Evolutionary conservation across 2,329 filamentous ascomycete species (phyloP).

Genomic region (Helotiales sp.): DNA sequence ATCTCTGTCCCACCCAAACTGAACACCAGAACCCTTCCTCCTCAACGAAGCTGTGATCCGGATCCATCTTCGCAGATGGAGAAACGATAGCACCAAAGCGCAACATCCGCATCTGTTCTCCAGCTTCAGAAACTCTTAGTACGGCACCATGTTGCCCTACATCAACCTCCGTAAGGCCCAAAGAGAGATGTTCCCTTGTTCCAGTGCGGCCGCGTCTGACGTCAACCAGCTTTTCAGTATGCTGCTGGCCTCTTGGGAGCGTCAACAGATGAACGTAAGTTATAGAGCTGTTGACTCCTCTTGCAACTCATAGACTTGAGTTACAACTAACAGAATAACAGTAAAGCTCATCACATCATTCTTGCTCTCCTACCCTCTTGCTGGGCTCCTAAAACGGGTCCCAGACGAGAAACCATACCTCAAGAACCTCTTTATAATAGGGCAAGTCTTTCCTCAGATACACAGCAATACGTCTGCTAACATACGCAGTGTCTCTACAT

Average conservation of each 20-base stretch:
- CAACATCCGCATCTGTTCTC: not conserved
- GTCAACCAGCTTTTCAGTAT: constrained; percentile 62
- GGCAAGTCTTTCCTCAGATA: constrained; percentile 52
- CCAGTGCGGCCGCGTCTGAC: constrained; percentile 36
- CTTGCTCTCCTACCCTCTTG: constrained; percentile 88
- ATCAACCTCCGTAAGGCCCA: constrained; percentile 61
- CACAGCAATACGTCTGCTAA: constrained; percentile 13
- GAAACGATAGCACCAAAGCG: constrained; percentile 24
- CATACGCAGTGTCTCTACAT: constrained; percentile 69
- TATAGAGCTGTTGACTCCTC: not conserved
- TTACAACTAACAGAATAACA: constrained; percentile 46
- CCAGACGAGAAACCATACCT: constrained; percentile 81
- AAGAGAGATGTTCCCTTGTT: not conserved
- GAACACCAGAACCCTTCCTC: not conserved
- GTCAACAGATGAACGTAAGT: constrained; percentile 67
- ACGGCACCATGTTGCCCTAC: constrained; percentile 63
- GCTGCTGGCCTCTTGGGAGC: constrained; percentile 61
- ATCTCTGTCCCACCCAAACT: not conserved
- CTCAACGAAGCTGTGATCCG: not conserved
- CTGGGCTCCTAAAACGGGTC: constrained; percentile 84
- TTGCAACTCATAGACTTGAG: not conserved
- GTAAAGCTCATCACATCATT: constrained; percentile 94
- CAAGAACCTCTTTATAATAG: constrained; percentile 88
- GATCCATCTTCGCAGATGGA: constrained; percentile 31
- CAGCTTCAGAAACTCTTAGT: constrained; percentile 2